These are phyloP conservation scores for Hyaloscypha hepaticicola DNA, from an alignment of 495 filamentous ascomycete species.

Conservation along the genomic window DNA sequence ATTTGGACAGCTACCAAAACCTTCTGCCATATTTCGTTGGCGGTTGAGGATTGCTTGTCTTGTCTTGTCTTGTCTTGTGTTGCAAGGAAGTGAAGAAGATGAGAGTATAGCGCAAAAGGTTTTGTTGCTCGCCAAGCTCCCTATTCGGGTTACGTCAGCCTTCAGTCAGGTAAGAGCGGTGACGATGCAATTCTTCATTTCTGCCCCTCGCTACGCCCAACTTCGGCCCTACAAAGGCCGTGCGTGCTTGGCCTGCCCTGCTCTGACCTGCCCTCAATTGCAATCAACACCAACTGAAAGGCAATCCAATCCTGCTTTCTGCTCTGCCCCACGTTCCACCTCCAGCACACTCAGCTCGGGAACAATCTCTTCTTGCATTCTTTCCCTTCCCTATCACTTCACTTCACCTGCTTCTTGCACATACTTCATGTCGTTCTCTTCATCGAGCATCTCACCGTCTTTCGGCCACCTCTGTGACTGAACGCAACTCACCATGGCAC, in stretches of 20 bases:
- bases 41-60: background rate
- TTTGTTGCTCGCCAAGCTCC: no score
- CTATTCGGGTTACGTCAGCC: no score
- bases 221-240: background rate
- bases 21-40: no score
- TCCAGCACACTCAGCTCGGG: background rate
- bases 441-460: background rate
- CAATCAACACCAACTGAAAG: background rate
- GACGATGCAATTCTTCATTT: no score
- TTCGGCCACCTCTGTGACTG: background rate
- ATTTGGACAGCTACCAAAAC: background rate
- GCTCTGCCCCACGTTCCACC: constrained; percentile 3
- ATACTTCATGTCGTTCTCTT: constrained; percentile 11
- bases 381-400: background rate
- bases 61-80: no score
- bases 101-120: background rate
- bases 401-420: background rate
- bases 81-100: no score
- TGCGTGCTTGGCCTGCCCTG: background rate
- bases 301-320: constrained; percentile 13
- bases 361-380: background rate
- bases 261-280: background rate
- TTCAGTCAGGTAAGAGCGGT: no score
- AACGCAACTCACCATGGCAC: constrained; percentile 24
- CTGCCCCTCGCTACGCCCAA: background rate